Conservation (phyloP, 306 rosid species). For the Begonia masoniana region DNA sequence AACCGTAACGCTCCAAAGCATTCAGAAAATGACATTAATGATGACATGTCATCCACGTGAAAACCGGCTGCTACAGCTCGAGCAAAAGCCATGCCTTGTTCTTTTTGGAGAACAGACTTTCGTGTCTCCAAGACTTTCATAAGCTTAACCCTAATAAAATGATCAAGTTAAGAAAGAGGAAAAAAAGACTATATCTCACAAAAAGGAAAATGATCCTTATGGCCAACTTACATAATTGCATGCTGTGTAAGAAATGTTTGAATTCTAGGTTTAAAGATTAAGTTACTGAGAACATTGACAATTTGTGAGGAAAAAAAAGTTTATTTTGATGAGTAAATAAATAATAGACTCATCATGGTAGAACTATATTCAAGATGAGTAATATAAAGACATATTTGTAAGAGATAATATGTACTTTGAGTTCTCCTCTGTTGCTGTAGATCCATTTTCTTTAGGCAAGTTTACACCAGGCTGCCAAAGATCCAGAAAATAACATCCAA, state of each 20-base stretch:
- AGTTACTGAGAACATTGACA: background rate
- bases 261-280: background rate
- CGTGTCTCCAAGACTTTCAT: conserved; percentile 91
- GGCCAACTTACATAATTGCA: background rate
- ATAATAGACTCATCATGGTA: background rate
- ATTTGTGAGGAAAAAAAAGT: background rate
- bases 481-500: background rate
- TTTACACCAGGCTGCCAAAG: conserved; percentile 55
- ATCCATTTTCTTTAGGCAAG: conserved; percentile 58
- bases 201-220: background rate
- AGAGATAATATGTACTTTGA: conserved; percentile 53
- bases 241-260: background rate
- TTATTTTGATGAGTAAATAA: background rate
- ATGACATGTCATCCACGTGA: conserved; percentile 54
- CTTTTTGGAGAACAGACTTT: conserved; percentile 77
- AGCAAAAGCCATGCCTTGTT: conserved; percentile 99
- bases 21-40: conserved; percentile 73
- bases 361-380: background rate
- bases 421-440: conserved; percentile 46
- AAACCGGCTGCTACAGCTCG: conserved; percentile 99
- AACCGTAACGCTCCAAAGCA: conserved; percentile 92
- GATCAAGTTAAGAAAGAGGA: conserved; percentile 9
- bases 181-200: background rate
- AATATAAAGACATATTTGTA: background rate
- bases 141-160: conserved; percentile 64